A percentile compares a stretch with the other conserved stretches of the same genome.
These are phyloP conservation scores for Moelleriella libera DNA, from an alignment of 2,329 filamentous ascomycete species.

Conservation along the genomic window DNA sequence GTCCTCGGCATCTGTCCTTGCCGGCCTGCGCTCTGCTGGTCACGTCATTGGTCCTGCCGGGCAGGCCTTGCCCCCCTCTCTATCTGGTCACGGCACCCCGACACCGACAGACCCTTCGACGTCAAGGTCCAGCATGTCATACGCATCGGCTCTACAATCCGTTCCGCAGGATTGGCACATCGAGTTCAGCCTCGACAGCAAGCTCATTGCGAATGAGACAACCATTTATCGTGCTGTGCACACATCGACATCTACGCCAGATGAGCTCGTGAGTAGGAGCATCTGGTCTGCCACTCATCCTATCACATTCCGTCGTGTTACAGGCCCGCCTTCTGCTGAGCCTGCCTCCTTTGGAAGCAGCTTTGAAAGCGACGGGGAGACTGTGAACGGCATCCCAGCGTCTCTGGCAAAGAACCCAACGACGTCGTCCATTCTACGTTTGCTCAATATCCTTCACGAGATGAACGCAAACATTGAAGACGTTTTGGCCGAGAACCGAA, in stretches of 20 bases:
- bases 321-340: slow-evolving; percentile 68
- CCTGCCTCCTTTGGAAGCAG: slow-evolving; percentile 41
- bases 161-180: slow-evolving; percentile 92
- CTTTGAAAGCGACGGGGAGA: slow-evolving; percentile 34
- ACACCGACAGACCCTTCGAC: slow-evolving; percentile 41
- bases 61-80: slow-evolving; percentile 1
- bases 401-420: slow-evolving; percentile 74
- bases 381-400: slow-evolving; percentile 51
- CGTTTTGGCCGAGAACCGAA: slow-evolving; percentile 60
- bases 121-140: slow-evolving; percentile 50
- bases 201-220: slow-evolving; percentile 76
- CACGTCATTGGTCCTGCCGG: slow-evolving; percentile 12
- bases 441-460: slow-evolving; percentile 83
- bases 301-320: slow-evolving; percentile 79
- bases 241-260: slow-evolving; percentile 32
- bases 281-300: slow-evolving; percentile 86
- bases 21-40: slow-evolving; percentile 22
- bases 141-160: slow-evolving; percentile 70
- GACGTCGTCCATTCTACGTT: slow-evolving; percentile 72
- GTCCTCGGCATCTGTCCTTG: slow-evolving; percentile 27
- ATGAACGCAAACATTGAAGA: slow-evolving; percentile 90
- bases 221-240: slow-evolving; percentile 94
- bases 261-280: slow-evolving; percentile 57
- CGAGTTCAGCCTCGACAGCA: slow-evolving; percentile 78
- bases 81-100: slow-evolving; percentile 26